Conservation (phyloP, 768 basidiomycete species). For the Rhizopogon rudus region DNA sequence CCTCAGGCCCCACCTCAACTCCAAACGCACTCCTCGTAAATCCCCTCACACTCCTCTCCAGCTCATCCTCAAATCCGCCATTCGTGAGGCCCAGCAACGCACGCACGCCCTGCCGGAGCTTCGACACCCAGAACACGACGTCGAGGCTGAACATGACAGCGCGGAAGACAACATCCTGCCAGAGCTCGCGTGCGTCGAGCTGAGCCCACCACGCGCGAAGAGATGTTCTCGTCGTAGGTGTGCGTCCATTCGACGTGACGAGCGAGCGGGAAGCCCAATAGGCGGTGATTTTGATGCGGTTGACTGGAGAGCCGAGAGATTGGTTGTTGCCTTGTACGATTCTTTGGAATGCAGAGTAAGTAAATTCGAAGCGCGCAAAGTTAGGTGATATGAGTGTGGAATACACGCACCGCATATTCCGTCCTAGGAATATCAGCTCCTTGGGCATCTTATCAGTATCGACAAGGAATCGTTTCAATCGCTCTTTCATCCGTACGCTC, state of each 20-base stretch:
- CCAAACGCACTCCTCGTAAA: slow-evolving; percentile 81
- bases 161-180: slow-evolving; percentile 59
- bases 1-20: slow-evolving; percentile 58
- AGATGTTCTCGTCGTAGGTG: slow-evolving; percentile 30
- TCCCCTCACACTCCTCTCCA: slow-evolving; percentile 68
- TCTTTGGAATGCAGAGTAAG: not conserved
- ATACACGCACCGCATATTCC: slow-evolving; percentile 60
- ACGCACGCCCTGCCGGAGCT: slow-evolving; percentile 46
- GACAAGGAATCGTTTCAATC: slow-evolving; percentile 56
- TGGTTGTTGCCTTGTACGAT: slow-evolving; percentile 65
- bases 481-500: slow-evolving; percentile 64
- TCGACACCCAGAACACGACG: slow-evolving; percentile 60
- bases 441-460: slow-evolving; percentile 82
- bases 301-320: slow-evolving; percentile 78
- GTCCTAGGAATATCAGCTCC: slow-evolving; percentile 66
- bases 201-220: not conserved
- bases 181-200: slow-evolving; percentile 39
- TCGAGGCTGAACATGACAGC: slow-evolving; percentile 66
- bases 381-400: not conserved
- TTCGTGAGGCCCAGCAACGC: slow-evolving; percentile 32
- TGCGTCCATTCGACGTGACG: slow-evolving; percentile 36
- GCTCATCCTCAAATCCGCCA: slow-evolving; percentile 71
- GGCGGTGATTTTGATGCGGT: slow-evolving; percentile 86
- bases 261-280: slow-evolving; percentile 75
- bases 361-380: not conserved